Conservation (phyloP, 495 filamentous ascomycete genomes). For the Lophiotrema nucula region DNA sequence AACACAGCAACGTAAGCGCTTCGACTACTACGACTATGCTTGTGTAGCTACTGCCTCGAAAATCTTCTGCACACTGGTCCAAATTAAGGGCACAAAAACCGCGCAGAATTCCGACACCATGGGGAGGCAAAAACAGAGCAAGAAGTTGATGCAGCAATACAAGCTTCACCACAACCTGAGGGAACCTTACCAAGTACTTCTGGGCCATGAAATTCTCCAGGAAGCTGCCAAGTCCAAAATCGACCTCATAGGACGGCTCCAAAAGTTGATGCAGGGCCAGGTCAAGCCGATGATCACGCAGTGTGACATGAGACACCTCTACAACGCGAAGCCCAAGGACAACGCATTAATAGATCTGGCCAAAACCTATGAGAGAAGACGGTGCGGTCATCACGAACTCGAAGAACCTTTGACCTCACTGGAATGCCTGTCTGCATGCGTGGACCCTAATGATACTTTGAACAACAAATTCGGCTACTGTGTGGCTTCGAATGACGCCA, state of each 20-base stretch:
- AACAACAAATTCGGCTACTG: slow-evolving; percentile 91
- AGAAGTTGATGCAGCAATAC: slow-evolving; percentile 96
- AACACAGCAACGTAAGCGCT: too few relatives aligned
- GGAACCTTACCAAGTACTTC: slow-evolving; percentile 50
- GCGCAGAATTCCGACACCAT: too few relatives aligned
- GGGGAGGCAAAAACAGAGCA: too few relatives aligned
- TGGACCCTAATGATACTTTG: slow-evolving; percentile 66
- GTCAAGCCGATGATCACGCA: slow-evolving; percentile 64
- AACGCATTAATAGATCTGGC: slow-evolving; percentile 63
- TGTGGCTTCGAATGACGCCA: slow-evolving; percentile 71
- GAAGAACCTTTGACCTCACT: slow-evolving; percentile 69
- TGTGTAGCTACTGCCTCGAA: too few relatives aligned
- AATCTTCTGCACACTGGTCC: too few relatives aligned
- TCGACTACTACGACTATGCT: too few relatives aligned
- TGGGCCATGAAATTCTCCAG: slow-evolving; percentile 77
- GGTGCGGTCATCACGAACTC: slow-evolving; percentile 85
- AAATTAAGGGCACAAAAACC: too few relatives aligned
- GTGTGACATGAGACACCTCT: slow-evolving; percentile 66
- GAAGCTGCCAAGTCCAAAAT: slow-evolving; percentile 75
- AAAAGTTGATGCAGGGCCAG: slow-evolving; percentile 73
- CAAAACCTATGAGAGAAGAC: slow-evolving; percentile 74
- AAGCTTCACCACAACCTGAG: slow-evolving; percentile 79
- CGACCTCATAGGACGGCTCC: slow-evolving; percentile 68
- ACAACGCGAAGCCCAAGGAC: slow-evolving; percentile 58
- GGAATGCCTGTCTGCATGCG: slow-evolving; percentile 74